phyloP scores from a whole-genome alignment of 805 yeast genomes.

The Suhomyces sp. region DNA sequence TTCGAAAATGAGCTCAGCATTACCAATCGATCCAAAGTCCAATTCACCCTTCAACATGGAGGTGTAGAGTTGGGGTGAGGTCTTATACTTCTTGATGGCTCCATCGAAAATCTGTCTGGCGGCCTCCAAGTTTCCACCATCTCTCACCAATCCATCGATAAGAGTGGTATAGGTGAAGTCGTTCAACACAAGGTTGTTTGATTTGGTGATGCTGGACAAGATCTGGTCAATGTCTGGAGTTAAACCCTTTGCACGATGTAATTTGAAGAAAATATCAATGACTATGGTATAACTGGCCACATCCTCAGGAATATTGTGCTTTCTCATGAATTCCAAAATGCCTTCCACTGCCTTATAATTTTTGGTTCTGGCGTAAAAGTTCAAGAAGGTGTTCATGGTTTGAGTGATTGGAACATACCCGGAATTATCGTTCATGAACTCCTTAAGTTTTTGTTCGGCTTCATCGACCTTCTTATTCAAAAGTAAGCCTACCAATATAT shows the following conservation, averaged over 20 bases:
- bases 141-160: constrained; percentile 51
- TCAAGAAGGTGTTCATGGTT: constrained; percentile 54
- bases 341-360: constrained; percentile 51
- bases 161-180: constrained; percentile 50
- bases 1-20: constrained; percentile 33
- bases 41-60: constrained; percentile 50
- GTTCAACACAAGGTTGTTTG: constrained; percentile 35
- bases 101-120: constrained; percentile 50
- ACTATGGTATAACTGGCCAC: constrained; percentile 62
- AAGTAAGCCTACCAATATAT: constrained; percentile 45
- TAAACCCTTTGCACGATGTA: constrained; percentile 42
- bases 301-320: constrained; percentile 49
- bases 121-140: constrained; percentile 46
- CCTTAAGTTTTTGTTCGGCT: constrained; percentile 44
- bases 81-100: constrained; percentile 34
- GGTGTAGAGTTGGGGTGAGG: constrained; percentile 40
- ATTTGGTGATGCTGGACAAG: constrained; percentile 39
- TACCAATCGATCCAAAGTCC: constrained; percentile 33
- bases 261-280: constrained; percentile 53
- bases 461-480: constrained; percentile 38
- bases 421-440: constrained; percentile 32
- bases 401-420: constrained; percentile 43
- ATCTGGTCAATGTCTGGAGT: constrained; percentile 41
- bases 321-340: constrained; percentile 44
- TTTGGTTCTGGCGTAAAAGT: constrained; percentile 37